Evolutionary conservation across 176 grass and related monocot species (phyloP).

Genomic region (Stipa capillata): DNA sequence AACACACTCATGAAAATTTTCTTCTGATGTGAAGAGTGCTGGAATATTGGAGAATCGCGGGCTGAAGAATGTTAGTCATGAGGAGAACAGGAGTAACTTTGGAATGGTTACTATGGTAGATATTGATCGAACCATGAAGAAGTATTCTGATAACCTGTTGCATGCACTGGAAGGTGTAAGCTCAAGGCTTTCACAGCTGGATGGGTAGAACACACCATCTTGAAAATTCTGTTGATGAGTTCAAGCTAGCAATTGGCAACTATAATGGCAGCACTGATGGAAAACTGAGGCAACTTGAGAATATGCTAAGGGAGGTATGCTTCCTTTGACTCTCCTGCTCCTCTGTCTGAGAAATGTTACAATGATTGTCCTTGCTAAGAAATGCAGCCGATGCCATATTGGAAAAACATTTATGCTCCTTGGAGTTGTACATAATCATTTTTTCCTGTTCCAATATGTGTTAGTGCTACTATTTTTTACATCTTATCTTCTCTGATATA

Average conservation of each 20-base stretch:
- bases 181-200: constrained; percentile 68
- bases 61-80: constrained; percentile 50
- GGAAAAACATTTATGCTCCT: not conserved
- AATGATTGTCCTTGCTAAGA: not conserved
- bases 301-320: constrained; percentile 83
- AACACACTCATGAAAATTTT: not conserved
- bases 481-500: too few species aligned
- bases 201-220: constrained; percentile 63
- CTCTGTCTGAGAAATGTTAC: too few species aligned
- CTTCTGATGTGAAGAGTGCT: constrained; percentile 41
- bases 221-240: constrained; percentile 65
- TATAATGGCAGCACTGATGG: constrained; percentile 73
- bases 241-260: constrained; percentile 65
- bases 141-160: constrained; percentile 73
- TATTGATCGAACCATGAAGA: constrained; percentile 87
- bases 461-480: too few species aligned
- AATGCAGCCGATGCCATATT: not conserved
- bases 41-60: constrained; percentile 46
- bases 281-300: constrained; percentile 80
- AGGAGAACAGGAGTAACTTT: constrained; percentile 47
- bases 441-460: too few species aligned
- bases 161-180: constrained; percentile 70
- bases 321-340: not conserved
- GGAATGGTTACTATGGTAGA: constrained; percentile 40
- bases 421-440: too few species aligned